A percentile compares a stretch with the other conserved stretches of the same genome.
These are phyloP conservation scores for Apophysomyces ossiformis DNA, from an alignment of 371 early-diverging fungal species.

Conservation along the genomic window DNA sequence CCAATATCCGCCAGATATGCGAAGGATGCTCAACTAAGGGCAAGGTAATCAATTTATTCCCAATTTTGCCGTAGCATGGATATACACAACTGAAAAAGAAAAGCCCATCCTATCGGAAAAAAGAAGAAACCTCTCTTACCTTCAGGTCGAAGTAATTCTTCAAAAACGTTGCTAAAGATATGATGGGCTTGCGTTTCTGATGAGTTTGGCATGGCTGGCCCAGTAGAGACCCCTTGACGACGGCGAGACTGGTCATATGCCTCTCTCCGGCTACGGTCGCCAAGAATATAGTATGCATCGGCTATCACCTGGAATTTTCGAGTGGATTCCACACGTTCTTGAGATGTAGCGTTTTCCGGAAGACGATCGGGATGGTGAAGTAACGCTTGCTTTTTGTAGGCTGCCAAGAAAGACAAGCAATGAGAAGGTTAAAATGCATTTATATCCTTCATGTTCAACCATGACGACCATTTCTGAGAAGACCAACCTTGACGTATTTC, in stretches of 20 bases:
- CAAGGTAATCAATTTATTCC: too few relatives aligned
- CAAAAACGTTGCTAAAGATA: conserved; percentile 40
- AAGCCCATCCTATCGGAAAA: too few relatives aligned
- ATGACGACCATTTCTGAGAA: too few relatives aligned
- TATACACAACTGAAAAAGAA: too few relatives aligned
- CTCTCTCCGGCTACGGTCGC: conserved; percentile 70
- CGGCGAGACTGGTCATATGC: conserved; percentile 80
- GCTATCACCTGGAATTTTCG: conserved; percentile 80
- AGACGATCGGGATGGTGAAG: conserved; percentile 84
- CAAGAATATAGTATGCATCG: conserved; percentile 81
- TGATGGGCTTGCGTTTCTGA: conserved; percentile 25
- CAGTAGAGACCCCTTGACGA: conserved; percentile 15
- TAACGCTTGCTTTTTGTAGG: conserved; percentile 82
- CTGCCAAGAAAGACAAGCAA: conserved; percentile 25
- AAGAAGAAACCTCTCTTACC: conserved; percentile 16
- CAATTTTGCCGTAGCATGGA: too few relatives aligned
- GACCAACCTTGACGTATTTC: conserved; percentile 35
- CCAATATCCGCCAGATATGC: conserved; percentile 33
- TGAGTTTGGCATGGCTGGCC: conserved; percentile 11
- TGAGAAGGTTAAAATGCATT: too few relatives aligned
- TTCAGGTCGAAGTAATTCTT: conserved; percentile 36
- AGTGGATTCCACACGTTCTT: conserved; percentile 72
- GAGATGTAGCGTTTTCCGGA: conserved; percentile 50
- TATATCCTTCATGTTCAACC: too few relatives aligned
- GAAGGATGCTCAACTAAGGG: conserved; percentile 32